These are phyloP conservation scores for Linnemannia zychae DNA, from an alignment of 192 early-diverging fungal genomes.

Conservation along the genomic window DNA sequence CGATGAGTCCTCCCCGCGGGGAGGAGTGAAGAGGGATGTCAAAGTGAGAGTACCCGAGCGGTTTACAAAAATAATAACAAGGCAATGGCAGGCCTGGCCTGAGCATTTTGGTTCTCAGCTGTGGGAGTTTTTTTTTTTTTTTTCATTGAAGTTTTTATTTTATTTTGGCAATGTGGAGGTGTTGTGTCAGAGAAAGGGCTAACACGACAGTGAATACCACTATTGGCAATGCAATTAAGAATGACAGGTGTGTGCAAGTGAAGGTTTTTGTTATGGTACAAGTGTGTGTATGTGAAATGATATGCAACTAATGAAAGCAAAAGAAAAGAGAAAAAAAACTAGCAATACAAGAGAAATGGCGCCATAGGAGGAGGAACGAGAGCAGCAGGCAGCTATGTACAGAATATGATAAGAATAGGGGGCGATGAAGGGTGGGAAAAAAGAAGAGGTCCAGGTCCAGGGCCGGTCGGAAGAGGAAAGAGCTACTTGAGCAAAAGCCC, in stretches of 20 bases:
- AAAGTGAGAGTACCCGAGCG: too few relatives aligned
- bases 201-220: neutral
- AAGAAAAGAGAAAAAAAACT: neutral
- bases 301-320: constrained; percentile 10
- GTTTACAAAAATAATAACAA: neutral
- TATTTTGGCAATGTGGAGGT: neutral
- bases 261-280: constrained; percentile 7
- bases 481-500: constrained; percentile 2
- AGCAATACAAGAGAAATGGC: constrained; percentile 15
- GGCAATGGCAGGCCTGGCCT: neutral
- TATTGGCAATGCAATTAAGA: constrained; percentile 3
- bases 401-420: constrained; percentile 13
- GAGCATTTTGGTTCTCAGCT: constrained; percentile 11
- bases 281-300: neutral
- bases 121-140: constrained; percentile 1
- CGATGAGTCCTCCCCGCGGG: neutral
- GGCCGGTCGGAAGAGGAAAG: neutral
- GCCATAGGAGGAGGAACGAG: neutral
- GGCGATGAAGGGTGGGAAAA: constrained; percentile 5
- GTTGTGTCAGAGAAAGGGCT: neutral
- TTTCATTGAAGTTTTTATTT: neutral
- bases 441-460: constrained; percentile 9
- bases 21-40: neutral
- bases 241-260: neutral
- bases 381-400: constrained; percentile 15